Evolutionary conservation across 257 asterid species (phyloP), one percentile per base, ranked within the genome.

Genomic region (Anisodus tanguticus): DNA sequence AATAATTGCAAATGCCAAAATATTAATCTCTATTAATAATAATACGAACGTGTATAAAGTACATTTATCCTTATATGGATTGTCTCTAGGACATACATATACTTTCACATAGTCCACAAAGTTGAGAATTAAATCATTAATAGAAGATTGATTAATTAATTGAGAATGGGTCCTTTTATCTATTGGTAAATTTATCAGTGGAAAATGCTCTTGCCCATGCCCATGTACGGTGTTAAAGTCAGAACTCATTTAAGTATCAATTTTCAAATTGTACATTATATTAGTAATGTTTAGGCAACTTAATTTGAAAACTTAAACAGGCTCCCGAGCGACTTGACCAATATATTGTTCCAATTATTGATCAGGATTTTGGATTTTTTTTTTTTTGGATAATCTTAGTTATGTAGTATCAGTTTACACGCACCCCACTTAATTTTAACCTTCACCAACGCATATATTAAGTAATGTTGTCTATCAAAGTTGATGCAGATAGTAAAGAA

Each of bases 151-250:
- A 16, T 15, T 16, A 7, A 57, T 12, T 17, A 8, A 16, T 13
- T 63, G 43, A 11, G 17, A 4, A 22, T 45, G 17, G 69, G 76
- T 55, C 64, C 55, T 17, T 26, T 59, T 22, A 22, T 22, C 26
- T 22, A 22, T 22, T 22, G 26, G 26, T 41, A 35, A 5, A n/a
- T 11, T 11, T 8, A 0, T 3, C n/a, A 10, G 19, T 6, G 3
- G 37, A 35, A 82, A 53, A 45, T 2, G 79, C 79, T 67, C 55
- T 22, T 51, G 89, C 92, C 89, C 91, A 85, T 90, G 93, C 78
- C 31, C 49, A 59, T 76, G 86, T 85, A 74, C 13, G 86, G 86
- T 51, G 72, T 81, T 83, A 60, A 77, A 77, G 39, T 90, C 88
- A 83, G 54, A 31, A 78, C 70, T 22, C 41, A 9, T 22, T 10